Evolutionary conservation across 2,329 filamentous ascomycete species (phyloP).

Genomic region (Penicillium carneum): DNA sequence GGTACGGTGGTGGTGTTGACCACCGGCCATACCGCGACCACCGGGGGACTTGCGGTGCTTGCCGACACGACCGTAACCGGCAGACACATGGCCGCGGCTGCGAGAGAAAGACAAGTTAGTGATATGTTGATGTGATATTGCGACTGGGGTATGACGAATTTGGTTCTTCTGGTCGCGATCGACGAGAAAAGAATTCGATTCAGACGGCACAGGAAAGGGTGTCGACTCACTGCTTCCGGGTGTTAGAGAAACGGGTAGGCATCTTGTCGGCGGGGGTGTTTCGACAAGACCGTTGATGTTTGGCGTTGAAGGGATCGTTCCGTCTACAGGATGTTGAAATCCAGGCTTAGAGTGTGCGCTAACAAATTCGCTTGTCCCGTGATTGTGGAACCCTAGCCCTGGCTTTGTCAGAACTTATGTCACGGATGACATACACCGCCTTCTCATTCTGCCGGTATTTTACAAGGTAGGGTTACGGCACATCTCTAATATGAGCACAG

Average conservation of each 20-base stretch:
- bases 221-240: conserved; percentile 57
- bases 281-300: conserved; percentile 51
- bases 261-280: conserved; percentile 55
- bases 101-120: conserved; percentile 36
- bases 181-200: conserved; percentile 23
- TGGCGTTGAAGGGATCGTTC: conserved; percentile 47
- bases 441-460: conserved; percentile 16
- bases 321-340: conserved; percentile 47
- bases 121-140: conserved; percentile 21
- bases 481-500: background rate
- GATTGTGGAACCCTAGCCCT: conserved; percentile 42
- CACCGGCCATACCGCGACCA: conserved; percentile 90
- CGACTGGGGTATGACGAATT: conserved; percentile 31
- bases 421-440: background rate
- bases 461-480: conserved; percentile 3
- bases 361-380: conserved; percentile 49
- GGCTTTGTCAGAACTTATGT: conserved; percentile 21
- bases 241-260: conserved; percentile 61
- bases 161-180: conserved; percentile 26
- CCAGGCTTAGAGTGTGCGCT: conserved; percentile 51
- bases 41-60: conserved; percentile 95
- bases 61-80: conserved; percentile 96
- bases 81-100: conserved; percentile 96
- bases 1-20: conserved; percentile 97
- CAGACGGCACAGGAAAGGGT: conserved; percentile 30